Evolutionary conservation across 2,329 filamentous ascomycete species (phyloP).

Genomic region (Colletotrichum scovillei): DNA sequence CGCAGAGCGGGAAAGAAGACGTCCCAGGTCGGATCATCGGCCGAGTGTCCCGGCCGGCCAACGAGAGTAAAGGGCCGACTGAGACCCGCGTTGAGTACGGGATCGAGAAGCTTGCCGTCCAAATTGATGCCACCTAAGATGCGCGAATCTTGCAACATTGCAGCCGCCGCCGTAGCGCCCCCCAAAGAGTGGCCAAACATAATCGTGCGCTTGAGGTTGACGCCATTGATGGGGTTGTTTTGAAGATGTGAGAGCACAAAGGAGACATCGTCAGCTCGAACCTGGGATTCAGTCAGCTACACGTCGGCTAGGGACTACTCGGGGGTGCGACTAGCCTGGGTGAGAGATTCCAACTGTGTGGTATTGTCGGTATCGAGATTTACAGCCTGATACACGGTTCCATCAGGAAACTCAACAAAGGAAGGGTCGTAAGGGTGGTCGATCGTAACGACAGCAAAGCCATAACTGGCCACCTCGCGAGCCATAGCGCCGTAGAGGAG

Average conservation of each 20-base stretch:
- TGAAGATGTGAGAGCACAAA: conserved; percentile 51
- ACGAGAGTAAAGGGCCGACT: conserved; percentile 45
- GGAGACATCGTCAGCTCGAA: conserved; percentile 48
- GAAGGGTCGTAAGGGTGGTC: conserved; percentile 60
- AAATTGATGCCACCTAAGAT: conserved; percentile 52
- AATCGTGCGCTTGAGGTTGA: conserved; percentile 44
- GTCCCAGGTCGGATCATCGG: conserved; percentile 47
- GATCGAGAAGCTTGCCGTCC: conserved; percentile 51
- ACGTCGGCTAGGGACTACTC: neutral
- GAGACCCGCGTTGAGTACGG: conserved; percentile 43
- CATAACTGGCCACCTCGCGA: conserved; percentile 56
- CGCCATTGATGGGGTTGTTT: conserved; percentile 38
- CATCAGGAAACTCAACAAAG: conserved; percentile 60
- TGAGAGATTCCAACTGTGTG: conserved; percentile 36
- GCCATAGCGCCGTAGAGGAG: conserved; percentile 56
- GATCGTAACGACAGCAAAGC: conserved; percentile 57
- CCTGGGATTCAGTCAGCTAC: conserved; percentile 32
- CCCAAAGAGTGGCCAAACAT: conserved; percentile 54
- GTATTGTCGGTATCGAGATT: conserved; percentile 38
- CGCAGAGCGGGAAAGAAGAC: conserved; percentile 43
- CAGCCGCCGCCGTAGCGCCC: conserved; percentile 49
- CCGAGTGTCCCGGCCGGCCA: conserved; percentile 43
- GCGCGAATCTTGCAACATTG: conserved; percentile 44
- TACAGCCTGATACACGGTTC: conserved; percentile 39
- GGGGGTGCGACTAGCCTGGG: conserved; percentile 30